phyloP scores from a whole-genome alignment of 2,329 filamentous ascomycete species.

The Aspergillus chevalieri region DNA sequence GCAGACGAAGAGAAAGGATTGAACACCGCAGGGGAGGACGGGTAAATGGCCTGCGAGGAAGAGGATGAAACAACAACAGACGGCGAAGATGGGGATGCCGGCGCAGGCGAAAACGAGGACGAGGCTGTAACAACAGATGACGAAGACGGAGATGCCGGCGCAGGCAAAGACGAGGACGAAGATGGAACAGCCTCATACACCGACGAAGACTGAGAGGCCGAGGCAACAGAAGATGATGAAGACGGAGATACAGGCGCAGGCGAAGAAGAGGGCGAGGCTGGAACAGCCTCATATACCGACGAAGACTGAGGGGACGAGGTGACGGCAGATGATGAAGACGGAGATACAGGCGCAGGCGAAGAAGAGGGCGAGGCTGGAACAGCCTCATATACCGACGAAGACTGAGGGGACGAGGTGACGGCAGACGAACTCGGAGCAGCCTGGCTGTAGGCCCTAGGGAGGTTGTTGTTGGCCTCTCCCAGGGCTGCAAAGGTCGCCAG shows the following conservation, averaged over 20 bases:
- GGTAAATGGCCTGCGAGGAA: no score
- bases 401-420: constrained; percentile 5
- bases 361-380: not conserved
- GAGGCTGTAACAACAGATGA: constrained; percentile 3
- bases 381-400: constrained; percentile 3
- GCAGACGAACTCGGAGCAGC: constrained; percentile 14
- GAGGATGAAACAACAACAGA: constrained; percentile 2
- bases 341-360: not conserved
- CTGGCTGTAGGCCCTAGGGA: constrained; percentile 17
- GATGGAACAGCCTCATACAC: not conserved
- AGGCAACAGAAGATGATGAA: constrained; percentile 1
- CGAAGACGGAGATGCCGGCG: not conserved
- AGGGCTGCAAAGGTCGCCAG: constrained; percentile 31
- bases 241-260: not conserved
- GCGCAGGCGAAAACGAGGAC: not conserved
- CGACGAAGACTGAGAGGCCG: not conserved
- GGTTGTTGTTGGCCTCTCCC: constrained; percentile 26
- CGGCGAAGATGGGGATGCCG: constrained; percentile 6
- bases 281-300: constrained; percentile 1
- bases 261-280: not conserved
- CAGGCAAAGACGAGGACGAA: not conserved
- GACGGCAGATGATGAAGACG: constrained; percentile 9
- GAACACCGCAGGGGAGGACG: constrained; percentile 1
- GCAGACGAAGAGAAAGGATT: constrained; percentile 8
- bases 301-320: constrained; percentile 5